A percentile compares a stretch with the other conserved stretches of the same genome.
phyloP scores from a whole-genome alignment of 208 protist genomes.

The Kentomonas sorsogonicus region DNA sequence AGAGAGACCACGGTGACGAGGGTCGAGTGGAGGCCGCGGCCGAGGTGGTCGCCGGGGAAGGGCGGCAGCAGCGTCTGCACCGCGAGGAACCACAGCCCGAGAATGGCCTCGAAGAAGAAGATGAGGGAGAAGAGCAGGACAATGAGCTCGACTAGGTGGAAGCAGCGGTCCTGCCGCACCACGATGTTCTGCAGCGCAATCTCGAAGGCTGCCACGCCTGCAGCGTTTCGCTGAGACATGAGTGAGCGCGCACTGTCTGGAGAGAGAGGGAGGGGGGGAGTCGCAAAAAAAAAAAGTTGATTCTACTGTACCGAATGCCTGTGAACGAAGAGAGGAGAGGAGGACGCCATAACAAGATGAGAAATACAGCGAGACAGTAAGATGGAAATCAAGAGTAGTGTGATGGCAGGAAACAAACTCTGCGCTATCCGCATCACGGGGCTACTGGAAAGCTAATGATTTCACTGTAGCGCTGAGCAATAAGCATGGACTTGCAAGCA shows the following conservation, averaged over 20 bases:
- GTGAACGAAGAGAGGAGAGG: no score
- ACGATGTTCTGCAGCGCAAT: constrained; percentile 74
- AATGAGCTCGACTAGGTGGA: constrained; percentile 76
- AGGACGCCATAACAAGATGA: background rate
- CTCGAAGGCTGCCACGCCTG: constrained; percentile 78
- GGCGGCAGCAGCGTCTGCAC: constrained; percentile 37
- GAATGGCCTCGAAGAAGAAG: constrained; percentile 44
- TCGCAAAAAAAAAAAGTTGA: constrained; percentile 8
- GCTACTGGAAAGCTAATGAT: no score
- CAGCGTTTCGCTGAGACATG: constrained; percentile 34
- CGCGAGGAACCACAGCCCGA: constrained; percentile 29
- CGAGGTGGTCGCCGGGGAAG: background rate
- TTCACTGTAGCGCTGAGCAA: no score
- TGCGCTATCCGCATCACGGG: no score
- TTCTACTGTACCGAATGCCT: no score
- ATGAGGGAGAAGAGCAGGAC: constrained; percentile 58
- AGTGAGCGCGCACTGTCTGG: background rate
- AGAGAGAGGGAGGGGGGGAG: background rate
- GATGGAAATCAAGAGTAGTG: background rate
- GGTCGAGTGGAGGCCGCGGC: background rate
- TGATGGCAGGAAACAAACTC: no score
- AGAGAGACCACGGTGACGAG: constrained; percentile 24
- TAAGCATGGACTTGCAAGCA: no score
- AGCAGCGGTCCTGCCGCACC: constrained; percentile 77
- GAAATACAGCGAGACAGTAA: background rate